Evolutionary conservation across 192 early-diverging fungal species (phyloP), one percentile per base, ranked within the genome.

Genomic region (Mortierella hygrophila): DNA sequence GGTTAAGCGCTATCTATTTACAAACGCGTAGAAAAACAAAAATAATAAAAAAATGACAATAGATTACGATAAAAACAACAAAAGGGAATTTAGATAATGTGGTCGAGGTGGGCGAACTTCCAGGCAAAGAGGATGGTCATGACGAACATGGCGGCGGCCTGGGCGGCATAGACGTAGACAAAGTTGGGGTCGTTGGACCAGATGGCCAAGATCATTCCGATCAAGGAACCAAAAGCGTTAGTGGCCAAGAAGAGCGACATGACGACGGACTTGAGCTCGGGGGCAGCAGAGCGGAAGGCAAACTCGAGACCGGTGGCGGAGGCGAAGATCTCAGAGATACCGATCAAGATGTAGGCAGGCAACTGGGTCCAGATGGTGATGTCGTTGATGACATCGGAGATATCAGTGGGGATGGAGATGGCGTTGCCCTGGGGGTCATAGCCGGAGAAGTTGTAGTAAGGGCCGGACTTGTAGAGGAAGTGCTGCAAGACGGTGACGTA

Each of bases 221-320:
- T 90, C 79, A 93, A 89, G 7, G 91, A 90, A 75, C 93, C 93
- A 68, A 90, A 90, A 18, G 89, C 89, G 78, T 92, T 93, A 16
- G 93, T 94, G 42, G 92, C 85, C 88, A 94, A 80, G 87, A 94
- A 94, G 70, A 94, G 70, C 0, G 92, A 89, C 93, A 94, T 94
- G 77, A 94, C 91, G 37, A 94, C 91, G 0, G 91, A 91, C 89
- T 93, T 93, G 91, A 94, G 92, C 68, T 84, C 85, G 57, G 91
- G 89, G 20, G 93, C 92, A 21, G 93, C 93, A 40, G 87, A 88
- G 68, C 87, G 90, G 90, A 90, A 94, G 4, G 93, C 92, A 72
- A 91, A 94, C 90, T 94, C 93, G 52, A 94, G 90, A 32, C 93
- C 93, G 10, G 93, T 93, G 63, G 92, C 89, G 13, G 93, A 94